These are phyloP conservation scores for Primulina eburnea DNA, from an alignment of 257 asterid species.

Conservation along the genomic window DNA sequence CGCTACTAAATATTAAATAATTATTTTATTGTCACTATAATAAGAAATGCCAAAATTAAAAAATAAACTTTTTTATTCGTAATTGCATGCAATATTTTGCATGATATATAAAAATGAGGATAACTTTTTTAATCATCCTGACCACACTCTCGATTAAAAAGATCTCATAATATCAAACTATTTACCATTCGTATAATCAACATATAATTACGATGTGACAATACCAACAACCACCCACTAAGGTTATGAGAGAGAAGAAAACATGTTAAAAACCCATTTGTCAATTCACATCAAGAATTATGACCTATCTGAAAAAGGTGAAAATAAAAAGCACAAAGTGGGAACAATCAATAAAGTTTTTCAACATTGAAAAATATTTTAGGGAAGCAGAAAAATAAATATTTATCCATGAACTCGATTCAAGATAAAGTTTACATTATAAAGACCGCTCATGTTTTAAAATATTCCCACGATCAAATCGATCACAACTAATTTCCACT, in stretches of 20 bases:
- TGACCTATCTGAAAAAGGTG: background rate
- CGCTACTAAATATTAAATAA: background rate
- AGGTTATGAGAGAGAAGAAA: too few species aligned
- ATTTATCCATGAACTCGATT: too few species aligned
- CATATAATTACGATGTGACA: background rate
- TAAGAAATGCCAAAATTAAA: too few species aligned
- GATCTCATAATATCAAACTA: too few species aligned
- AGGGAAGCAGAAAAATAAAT: background rate
- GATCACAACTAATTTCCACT: background rate
- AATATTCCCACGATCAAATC: background rate
- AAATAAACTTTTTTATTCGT: too few species aligned
- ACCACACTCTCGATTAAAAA: background rate
- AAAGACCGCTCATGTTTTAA: background rate
- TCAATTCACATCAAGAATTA: too few species aligned
- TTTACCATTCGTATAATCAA: background rate
- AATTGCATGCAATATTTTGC: background rate
- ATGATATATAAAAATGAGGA: too few species aligned
- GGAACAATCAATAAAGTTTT: background rate
- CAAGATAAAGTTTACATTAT: background rate
- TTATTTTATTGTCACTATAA: too few species aligned
- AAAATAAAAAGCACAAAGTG: background rate
- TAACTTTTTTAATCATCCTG: too few species aligned
- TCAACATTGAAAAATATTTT: background rate
- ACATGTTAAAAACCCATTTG: too few species aligned
- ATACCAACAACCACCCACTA: too few species aligned